These are phyloP conservation scores for Sporothrix brunneoviolacea DNA, from an alignment of 2,329 filamentous ascomycete genomes.

Conservation along the genomic window DNA sequence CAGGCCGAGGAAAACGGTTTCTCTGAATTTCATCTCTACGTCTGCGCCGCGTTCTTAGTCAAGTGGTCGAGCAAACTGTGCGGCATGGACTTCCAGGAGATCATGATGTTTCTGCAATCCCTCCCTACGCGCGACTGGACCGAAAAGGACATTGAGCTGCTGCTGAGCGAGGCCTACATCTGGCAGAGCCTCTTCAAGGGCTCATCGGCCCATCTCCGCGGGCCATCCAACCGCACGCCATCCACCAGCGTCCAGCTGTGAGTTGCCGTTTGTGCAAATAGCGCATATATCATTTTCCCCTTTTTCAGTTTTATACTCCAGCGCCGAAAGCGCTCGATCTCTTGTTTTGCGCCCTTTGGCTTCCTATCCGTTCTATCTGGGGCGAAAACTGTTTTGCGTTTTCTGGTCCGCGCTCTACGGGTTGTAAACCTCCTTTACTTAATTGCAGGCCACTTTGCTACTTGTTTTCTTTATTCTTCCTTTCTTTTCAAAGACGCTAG, in stretches of 20 bases:
- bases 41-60: conserved; percentile 93
- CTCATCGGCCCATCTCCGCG: conserved; percentile 78
- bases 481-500: too few relatives aligned
- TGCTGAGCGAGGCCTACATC: conserved; percentile 94
- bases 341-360: too few relatives aligned
- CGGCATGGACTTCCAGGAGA: conserved; percentile 96
- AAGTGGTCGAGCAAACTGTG: conserved; percentile 96
- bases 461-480: not conserved
- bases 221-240: conserved; percentile 31
- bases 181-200: conserved; percentile 98
- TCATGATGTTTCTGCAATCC: conserved; percentile 99
- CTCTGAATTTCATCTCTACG: conserved; percentile 95
- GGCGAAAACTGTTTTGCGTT: too few relatives aligned
- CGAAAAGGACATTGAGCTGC: conserved; percentile 93
- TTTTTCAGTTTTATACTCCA: not conserved
- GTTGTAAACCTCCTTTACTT: not conserved
- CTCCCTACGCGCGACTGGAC: conserved; percentile 91
- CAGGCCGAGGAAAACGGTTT: conserved; percentile 98
- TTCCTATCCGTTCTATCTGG: too few relatives aligned
- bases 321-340: too few relatives aligned
- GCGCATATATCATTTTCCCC: not conserved
- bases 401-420: not conserved
- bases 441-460: not conserved
- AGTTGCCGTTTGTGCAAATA: not conserved
- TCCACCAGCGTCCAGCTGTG: conserved; percentile 36